phyloP scores from a whole-genome alignment of 73 alveolate species.

The Urostyla sp. region DNA sequence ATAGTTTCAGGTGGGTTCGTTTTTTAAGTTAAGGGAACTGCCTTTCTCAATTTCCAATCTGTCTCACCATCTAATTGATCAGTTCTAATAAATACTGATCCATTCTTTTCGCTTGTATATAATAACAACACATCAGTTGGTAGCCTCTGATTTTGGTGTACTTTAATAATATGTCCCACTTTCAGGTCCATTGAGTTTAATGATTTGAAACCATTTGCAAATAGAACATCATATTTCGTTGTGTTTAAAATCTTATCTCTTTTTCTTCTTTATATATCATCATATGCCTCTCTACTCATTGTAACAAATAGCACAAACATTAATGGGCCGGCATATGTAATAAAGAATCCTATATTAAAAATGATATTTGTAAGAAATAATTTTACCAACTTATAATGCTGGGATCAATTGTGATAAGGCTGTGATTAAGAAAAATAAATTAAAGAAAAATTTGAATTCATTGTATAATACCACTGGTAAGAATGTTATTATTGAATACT shows the following conservation, averaged over 20 bases:
- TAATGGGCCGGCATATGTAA: constrained; percentile 93
- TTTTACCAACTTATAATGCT: constrained; percentile 46
- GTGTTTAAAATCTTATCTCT: constrained; percentile 90
- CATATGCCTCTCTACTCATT: constrained; percentile 86
- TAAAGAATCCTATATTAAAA: constrained; percentile 78
- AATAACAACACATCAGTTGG: constrained; percentile 80
- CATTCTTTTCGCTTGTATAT: constrained; percentile 68
- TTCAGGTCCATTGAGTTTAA: constrained; percentile 39
- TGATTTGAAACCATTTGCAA: constrained; percentile 47
- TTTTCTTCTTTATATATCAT: constrained; percentile 88
- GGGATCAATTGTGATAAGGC: constrained; percentile 79
- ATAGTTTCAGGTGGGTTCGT: constrained; percentile 38
- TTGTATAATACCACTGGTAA: constrained; percentile 86
- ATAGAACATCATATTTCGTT: constrained; percentile 72
- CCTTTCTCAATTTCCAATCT: constrained; percentile 76
- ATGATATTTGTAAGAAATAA: neutral
- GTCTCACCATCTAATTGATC: constrained; percentile 90
- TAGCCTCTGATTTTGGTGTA: constrained; percentile 73
- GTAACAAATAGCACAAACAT: constrained; percentile 82
- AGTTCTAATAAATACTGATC: constrained; percentile 78
- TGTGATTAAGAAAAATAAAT: constrained; percentile 86
- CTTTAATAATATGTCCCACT: constrained; percentile 74
- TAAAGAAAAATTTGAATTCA: constrained; percentile 90
- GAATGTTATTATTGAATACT: constrained; percentile 79
- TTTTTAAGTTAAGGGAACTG: constrained; percentile 38